Conservation (phyloP, 1,284 basidiomycete species). For the Mycena citricolor region DNA sequence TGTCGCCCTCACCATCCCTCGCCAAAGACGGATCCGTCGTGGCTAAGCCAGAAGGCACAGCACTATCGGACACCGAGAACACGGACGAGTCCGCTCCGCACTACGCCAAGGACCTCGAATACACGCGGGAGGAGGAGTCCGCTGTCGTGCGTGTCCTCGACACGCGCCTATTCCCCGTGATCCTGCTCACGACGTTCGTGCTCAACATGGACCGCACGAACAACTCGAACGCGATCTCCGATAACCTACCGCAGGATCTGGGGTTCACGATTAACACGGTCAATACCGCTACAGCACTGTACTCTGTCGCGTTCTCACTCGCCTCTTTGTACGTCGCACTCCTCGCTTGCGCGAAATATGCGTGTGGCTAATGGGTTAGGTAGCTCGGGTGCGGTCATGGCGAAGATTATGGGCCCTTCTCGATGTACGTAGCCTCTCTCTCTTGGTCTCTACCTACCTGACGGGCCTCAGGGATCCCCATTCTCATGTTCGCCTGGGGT, state of each 20-base stretch:
- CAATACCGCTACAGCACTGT: conserved; percentile 36
- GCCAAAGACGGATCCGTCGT: too few relatives aligned
- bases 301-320: conserved; percentile 35
- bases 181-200: conserved; percentile 40
- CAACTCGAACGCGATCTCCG: conserved; percentile 38
- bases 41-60: too few relatives aligned
- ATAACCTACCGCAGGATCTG: conserved; percentile 36
- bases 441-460: too few relatives aligned
- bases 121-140: conserved; percentile 34
- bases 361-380: too few relatives aligned
- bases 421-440: conserved; percentile 36
- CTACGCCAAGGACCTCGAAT: conserved; percentile 31
- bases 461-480: conserved; percentile 37
- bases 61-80: conserved; percentile 20
- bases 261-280: conserved; percentile 40
- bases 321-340: conserved; percentile 28
- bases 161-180: conserved; percentile 34
- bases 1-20: too few relatives aligned
- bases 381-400: conserved; percentile 35
- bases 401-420: conserved; percentile 38
- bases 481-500: conserved; percentile 40
- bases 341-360: too few relatives aligned
- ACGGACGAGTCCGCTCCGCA: too few relatives aligned
- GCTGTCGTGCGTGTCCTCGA: conserved; percentile 35
- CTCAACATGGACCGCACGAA: conserved; percentile 43